Percentiles rank a stretch among this genome's conserved stretches.
Evolutionary conservation across 179 eudicot genomes (phyloP).

Genomic region (Silene vulgaris): DNA sequence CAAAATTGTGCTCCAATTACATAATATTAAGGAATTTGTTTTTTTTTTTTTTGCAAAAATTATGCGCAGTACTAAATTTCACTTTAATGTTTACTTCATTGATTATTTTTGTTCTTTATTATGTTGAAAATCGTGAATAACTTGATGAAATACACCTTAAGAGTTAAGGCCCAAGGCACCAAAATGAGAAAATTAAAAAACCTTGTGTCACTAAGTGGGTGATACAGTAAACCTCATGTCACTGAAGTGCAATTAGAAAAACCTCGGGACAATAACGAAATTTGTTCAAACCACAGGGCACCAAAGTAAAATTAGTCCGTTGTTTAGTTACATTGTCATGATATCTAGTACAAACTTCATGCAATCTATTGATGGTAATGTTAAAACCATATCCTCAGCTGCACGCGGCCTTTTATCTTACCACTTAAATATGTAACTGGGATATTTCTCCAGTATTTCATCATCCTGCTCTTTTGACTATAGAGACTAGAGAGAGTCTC

Average conservation of each 20-base stretch:
- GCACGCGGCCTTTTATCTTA: slow-evolving; percentile 3
- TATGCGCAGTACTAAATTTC: no score
- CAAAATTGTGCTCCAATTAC: no score
- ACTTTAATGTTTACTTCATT: no score
- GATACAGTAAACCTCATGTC: background rate
- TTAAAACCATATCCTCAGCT: background rate
- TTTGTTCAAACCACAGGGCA: background rate
- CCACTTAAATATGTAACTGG: background rate
- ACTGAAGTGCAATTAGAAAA: background rate
- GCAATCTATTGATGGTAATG: background rate
- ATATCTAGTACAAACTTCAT: background rate
- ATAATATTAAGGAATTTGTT: no score
- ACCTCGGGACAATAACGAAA: background rate
- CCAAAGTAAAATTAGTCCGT: background rate
- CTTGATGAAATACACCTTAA: background rate
- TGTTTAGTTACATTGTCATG: background rate
- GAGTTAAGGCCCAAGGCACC: background rate
- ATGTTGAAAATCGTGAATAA: no score
- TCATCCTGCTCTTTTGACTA: slow-evolving; percentile 13
- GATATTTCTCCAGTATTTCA: background rate
- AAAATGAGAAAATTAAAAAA: background rate
- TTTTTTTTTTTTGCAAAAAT: no score
- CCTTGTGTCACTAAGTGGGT: background rate
- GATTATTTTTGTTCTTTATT: no score
- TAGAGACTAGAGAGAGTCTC: background rate